These are phyloP conservation scores for Dictyostelium purpureum DNA, from an alignment of 78 protist genomes.

Conservation along the genomic window DNA sequence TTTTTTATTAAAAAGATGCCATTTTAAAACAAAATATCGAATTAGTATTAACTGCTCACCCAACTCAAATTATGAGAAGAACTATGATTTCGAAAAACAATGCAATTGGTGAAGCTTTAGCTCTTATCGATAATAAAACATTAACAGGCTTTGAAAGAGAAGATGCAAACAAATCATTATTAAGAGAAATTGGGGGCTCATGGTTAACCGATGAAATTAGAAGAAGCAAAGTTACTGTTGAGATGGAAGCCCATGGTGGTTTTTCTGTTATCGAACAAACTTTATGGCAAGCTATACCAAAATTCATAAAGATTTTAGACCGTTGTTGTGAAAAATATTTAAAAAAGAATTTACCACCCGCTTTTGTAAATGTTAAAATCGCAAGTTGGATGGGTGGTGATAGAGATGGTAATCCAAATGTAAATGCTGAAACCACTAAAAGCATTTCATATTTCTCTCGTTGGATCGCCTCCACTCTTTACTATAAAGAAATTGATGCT, in stretches of 20 bases:
- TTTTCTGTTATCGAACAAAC: conserved; percentile 65
- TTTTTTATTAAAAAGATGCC: neutral
- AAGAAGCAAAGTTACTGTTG: conserved; percentile 73
- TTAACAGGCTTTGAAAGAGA: conserved; percentile 39
- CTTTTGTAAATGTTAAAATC: conserved; percentile 30
- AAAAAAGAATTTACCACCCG: conserved; percentile 66
- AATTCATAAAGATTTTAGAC: conserved; percentile 47
- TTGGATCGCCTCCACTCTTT: conserved; percentile 69
- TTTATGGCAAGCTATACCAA: conserved; percentile 82
- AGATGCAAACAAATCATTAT: conserved; percentile 19
- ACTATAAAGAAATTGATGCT: conserved; percentile 65
- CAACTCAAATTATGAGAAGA: conserved; percentile 88
- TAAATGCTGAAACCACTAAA: conserved; percentile 70
- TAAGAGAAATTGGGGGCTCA: conserved; percentile 8
- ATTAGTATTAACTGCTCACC: conserved; percentile 91
- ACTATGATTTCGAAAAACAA: conserved; percentile 66
- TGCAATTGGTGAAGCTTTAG: conserved; percentile 32
- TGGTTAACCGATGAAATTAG: conserved; percentile 83
- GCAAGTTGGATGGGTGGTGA: conserved; percentile 91
- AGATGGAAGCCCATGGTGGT: conserved; percentile 86
- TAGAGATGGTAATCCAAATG: conserved; percentile 91
- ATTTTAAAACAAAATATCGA: conserved; percentile 78
- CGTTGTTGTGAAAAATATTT: neutral
- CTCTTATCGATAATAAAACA: neutral
- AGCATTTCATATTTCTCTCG: conserved; percentile 36